A percentile compares a stretch with the other conserved stretches of the same genome.
These are phyloP conservation scores for Tolypocladium pustulatum DNA, from an alignment of 2,329 filamentous ascomycete species.

Conservation along the genomic window DNA sequence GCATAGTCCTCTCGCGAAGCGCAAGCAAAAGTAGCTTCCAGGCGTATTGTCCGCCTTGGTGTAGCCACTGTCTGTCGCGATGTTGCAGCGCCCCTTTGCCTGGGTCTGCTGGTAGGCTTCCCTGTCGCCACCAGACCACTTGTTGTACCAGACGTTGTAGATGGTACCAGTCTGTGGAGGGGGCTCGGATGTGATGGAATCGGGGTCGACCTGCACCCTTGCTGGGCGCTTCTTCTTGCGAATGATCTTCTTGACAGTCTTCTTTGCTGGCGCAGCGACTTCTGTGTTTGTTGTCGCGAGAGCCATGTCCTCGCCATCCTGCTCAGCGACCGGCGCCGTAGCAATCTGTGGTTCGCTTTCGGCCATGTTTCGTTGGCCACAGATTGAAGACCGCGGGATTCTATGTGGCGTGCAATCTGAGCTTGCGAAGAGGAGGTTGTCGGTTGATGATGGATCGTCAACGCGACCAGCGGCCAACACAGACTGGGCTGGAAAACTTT, in stretches of 20 bases:
- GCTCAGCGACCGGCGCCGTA: constrained; percentile 12
- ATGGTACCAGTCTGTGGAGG: constrained; percentile 89
- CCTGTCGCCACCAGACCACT: constrained; percentile 91
- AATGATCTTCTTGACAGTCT: constrained; percentile 73
- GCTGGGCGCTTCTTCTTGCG: constrained; percentile 85
- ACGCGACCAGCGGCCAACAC: constrained; percentile 3
- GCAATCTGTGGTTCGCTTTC: constrained; percentile 17
- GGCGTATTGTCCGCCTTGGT: constrained; percentile 66
- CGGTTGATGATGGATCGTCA: constrained; percentile 6
- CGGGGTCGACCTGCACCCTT: constrained; percentile 79
- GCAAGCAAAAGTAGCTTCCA: constrained; percentile 86
- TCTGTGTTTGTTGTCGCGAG: constrained; percentile 29
- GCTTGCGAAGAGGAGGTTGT: background rate
- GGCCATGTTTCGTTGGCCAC: constrained; percentile 16
- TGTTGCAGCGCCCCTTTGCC: constrained; percentile 77
- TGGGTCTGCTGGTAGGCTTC: constrained; percentile 86
- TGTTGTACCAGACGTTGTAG: constrained; percentile 92
- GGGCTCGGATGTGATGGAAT: constrained; percentile 70
- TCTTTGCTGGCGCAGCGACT: constrained; percentile 44
- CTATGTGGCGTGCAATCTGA: constrained; percentile 7
- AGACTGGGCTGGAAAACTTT: constrained; percentile 12
- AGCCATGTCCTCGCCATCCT: constrained; percentile 19
- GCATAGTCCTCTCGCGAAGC: constrained; percentile 74
- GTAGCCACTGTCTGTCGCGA: constrained; percentile 69
- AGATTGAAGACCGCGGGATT: background rate